Evolutionary conservation across 352 stramenopile genomes (phyloP).

Genomic region (Phytophthora sojae): DNA sequence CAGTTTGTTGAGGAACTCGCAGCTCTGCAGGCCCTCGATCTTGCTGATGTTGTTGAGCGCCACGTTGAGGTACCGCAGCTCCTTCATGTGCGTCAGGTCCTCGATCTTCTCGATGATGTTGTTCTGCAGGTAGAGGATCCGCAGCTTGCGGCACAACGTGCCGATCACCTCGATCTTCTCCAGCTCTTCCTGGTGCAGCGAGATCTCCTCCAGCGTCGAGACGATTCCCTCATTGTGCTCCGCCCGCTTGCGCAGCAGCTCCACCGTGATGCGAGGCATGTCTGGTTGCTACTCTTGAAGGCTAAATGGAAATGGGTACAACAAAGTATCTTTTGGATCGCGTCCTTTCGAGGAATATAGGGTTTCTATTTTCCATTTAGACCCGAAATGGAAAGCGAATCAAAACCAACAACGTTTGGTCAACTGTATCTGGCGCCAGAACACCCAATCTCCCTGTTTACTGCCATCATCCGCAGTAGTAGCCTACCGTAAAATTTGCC

Average conservation of each 20-base stretch:
- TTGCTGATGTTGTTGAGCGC: conserved; percentile 95
- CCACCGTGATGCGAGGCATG: conserved; percentile 83
- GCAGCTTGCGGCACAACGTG: conserved; percentile 89
- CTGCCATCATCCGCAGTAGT: too few species aligned
- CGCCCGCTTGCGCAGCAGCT: conserved; percentile 87
- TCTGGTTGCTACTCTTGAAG: not conserved
- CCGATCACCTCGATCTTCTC: conserved; percentile 93
- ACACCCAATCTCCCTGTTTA: too few species aligned
- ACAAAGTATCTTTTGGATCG: not conserved
- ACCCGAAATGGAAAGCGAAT: too few species aligned
- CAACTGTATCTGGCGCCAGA: too few species aligned
- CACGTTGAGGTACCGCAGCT: conserved; percentile 96
- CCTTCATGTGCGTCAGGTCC: conserved; percentile 93
- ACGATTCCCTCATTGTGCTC: conserved; percentile 96
- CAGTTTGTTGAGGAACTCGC: conserved; percentile 93
- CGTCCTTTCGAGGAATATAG: not conserved
- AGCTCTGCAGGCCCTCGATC: conserved; percentile 87
- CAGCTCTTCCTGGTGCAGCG: conserved; percentile 93
- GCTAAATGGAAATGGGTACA: not conserved
- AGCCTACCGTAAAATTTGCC: too few species aligned
- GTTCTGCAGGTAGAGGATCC: conserved; percentile 97
- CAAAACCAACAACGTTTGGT: too few species aligned
- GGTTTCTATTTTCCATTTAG: too few species aligned
- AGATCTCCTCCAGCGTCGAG: conserved; percentile 94
- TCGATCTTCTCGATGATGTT: conserved; percentile 96